Conservation (phyloP, 1,139 yeast genomes). For the Candida smagusa region DNA sequence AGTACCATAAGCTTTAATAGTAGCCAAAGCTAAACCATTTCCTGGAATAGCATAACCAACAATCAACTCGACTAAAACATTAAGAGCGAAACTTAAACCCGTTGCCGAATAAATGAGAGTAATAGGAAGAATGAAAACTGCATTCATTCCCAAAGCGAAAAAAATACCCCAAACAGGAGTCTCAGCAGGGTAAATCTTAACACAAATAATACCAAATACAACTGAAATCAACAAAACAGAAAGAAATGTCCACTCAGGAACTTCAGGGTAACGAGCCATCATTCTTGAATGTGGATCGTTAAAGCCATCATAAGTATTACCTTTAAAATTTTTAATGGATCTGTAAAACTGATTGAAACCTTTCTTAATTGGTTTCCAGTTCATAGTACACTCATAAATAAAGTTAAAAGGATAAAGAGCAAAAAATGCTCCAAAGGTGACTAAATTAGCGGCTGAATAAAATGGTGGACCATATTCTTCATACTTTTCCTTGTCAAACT, state of each 20-base stretch:
- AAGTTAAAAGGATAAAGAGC: constrained; percentile 16
- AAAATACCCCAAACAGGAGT: constrained; percentile 23
- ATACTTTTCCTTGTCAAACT: constrained; percentile 15
- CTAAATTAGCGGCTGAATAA: constrained; percentile 31
- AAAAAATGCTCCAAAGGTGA: constrained; percentile 16
- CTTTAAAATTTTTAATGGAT: constrained; percentile 7
- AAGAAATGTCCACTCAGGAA: constrained; percentile 16
- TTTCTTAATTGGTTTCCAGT: constrained; percentile 9
- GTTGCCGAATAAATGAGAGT: constrained; percentile 15
- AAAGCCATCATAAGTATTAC: constrained; percentile 13
- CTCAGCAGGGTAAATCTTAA: constrained; percentile 16
- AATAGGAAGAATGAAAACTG: constrained; percentile 19
- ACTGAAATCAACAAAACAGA: constrained; percentile 12
- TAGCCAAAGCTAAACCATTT: constrained; percentile 19
- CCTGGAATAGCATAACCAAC: constrained; percentile 21
- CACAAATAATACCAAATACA: constrained; percentile 16
- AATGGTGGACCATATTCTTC: constrained; percentile 37
- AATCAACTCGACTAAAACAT: constrained; percentile 19
- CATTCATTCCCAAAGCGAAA: constrained; percentile 20
- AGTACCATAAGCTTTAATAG: constrained; percentile 20
- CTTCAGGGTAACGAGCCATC: constrained; percentile 17
- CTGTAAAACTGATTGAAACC: constrained; percentile 6
- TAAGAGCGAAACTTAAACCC: constrained; percentile 18
- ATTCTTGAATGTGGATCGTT: constrained; percentile 14
- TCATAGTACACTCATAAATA: constrained; percentile 9